Evolutionary conservation across 208 protist species (phyloP).

Genomic region (Trypanosoma scelopori): DNA sequence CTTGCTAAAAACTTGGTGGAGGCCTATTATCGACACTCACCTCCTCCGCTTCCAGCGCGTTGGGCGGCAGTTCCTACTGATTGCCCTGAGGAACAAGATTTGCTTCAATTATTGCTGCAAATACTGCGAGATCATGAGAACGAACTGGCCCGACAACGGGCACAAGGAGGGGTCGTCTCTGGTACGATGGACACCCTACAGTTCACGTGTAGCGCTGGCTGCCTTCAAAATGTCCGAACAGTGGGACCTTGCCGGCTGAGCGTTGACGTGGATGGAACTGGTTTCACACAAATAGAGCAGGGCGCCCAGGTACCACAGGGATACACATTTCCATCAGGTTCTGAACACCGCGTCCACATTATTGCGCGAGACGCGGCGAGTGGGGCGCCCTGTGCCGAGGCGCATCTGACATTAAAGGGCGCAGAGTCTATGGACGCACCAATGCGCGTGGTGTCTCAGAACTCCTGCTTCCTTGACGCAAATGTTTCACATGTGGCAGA

Average conservation of each 20-base stretch:
- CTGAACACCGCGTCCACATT: conserved; percentile 59
- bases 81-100: conserved; percentile 17
- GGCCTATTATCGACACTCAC: conserved; percentile 6
- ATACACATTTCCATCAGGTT: conserved; percentile 29
- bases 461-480: conserved; percentile 55
- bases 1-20: conserved; percentile 22
- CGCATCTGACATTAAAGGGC: conserved; percentile 49
- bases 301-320: conserved; percentile 61
- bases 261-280: conserved; percentile 49
- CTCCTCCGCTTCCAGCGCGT: conserved; percentile 13
- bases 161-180: background rate
- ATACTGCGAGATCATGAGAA: conserved; percentile 23
- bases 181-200: conserved; percentile 38
- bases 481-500: conserved; percentile 47
- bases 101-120: conserved; percentile 26
- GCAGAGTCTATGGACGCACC: conserved; percentile 10
- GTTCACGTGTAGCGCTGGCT: conserved; percentile 61
- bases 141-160: conserved; percentile 7
- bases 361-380: conserved; percentile 52
- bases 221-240: conserved; percentile 71
- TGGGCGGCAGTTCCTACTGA: conserved; percentile 24
- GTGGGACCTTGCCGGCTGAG: conserved; percentile 45
- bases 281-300: conserved; percentile 50
- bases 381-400: conserved; percentile 41
- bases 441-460: background rate